Evolutionary conservation across 768 basidiomycete genomes (phyloP).

Genomic region (Rhodotorula kratochvilovae): DNA sequence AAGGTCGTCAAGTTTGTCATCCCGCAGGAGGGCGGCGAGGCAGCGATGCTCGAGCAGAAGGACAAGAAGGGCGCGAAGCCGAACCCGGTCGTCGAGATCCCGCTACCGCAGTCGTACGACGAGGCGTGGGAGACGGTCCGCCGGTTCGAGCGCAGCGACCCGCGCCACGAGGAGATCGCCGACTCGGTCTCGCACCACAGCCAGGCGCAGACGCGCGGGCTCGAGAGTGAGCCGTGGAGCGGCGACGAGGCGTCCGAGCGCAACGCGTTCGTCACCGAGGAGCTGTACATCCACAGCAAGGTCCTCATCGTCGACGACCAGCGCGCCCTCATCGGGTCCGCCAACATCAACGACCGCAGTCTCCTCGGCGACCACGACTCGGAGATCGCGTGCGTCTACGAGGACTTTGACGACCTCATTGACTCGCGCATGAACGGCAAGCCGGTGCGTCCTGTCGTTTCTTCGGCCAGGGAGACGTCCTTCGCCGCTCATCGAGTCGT

Average conservation of each 20-base stretch:
- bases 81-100: slow-evolving; percentile 51
- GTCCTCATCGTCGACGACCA: slow-evolving; percentile 34
- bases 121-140: slow-evolving; percentile 66
- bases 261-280: slow-evolving; percentile 60
- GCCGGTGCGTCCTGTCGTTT: slow-evolving; percentile 38
- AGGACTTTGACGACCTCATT: slow-evolving; percentile 70
- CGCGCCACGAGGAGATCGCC: slow-evolving; percentile 62
- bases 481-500: too few species aligned
- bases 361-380: slow-evolving; percentile 78
- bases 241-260: slow-evolving; percentile 79
- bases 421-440: slow-evolving; percentile 71
- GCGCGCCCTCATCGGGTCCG: slow-evolving; percentile 85
- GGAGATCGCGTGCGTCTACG: slow-evolving; percentile 87
- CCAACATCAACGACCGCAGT: slow-evolving; percentile 84
- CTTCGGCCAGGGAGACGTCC: too few species aligned
- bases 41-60: neutral
- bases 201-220: slow-evolving; percentile 58
- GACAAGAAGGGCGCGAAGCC: slow-evolving; percentile 49
- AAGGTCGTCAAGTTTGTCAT: slow-evolving; percentile 32
- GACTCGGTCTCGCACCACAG: slow-evolving; percentile 80
- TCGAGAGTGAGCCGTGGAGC: slow-evolving; percentile 76
- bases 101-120: slow-evolving; percentile 62
- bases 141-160: slow-evolving; percentile 67
- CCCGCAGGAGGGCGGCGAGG: slow-evolving; percentile 56
- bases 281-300: slow-evolving; percentile 37